Evolutionary conservation across 148 eudicot species (phyloP), one percentile per base, ranked within the genome.

Genomic region (Spergularia bocconei): DNA sequence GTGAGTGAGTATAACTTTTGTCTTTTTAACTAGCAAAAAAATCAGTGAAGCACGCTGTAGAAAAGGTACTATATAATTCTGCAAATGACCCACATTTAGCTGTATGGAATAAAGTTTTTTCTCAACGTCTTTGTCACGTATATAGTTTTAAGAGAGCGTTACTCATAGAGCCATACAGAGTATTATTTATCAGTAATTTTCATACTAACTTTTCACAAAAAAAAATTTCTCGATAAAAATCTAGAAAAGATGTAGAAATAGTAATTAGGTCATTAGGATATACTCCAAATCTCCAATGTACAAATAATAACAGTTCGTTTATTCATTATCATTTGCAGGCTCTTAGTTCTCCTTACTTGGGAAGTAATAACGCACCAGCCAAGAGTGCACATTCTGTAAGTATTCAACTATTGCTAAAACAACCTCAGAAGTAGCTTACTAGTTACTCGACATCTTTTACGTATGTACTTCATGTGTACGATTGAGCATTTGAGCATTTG

Each of bases 291-390:
- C n/a, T 29, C 33, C 36, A 29, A 29, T 29, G 36, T 29, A 29
- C 36, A 29, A 29, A 29, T 29, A 29, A 1, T 29, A 29, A 29
- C 36, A 29, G 36, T 29, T 44, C 48, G 48, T 44, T 44, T 6
- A 7, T 8, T 69, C 9, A 15, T 73, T 57, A 23, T 9, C 39
- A 41, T 13, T 39, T 86, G 80, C 98, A 92, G 98, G 98, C 93
- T 74, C 91, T 92, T 70, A 86, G 93, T 83, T 84, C 88, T 71
- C 96, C 98, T 11, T 90, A 90, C 84, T 68, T 90, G 86, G 87
- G 93, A 72, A 86, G 74, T 79, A 75, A 65, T 75, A 75, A 66
- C 60, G 78, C 78, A 69, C 39, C 89, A 70, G 79, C 80, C 74
- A 87, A 79, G 78, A 84, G 83, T 57, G 83, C 73, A 72, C 91